Evolutionary conservation across 2,329 filamentous ascomycete species (phyloP), one percentile per base, ranked within the genome.

Genomic region (Beauveria caledonica): DNA sequence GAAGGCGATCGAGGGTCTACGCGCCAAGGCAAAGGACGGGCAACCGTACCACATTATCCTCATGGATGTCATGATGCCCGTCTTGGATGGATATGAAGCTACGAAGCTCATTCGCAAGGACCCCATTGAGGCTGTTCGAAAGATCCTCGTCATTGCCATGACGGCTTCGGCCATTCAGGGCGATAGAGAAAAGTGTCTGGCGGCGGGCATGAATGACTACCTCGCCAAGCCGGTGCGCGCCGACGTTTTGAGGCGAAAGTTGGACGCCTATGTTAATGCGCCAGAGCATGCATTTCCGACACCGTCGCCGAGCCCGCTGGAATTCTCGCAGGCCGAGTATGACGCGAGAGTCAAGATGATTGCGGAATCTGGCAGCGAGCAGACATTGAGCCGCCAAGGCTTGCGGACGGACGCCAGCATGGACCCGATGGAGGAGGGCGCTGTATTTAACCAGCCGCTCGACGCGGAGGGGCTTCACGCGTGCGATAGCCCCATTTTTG

Each of bases 11-110:
- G 89, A 96, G 68, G 92, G 90, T 0, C 76, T 97, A n/a, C 86
- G 88, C 9, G 78, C 83, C 55, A 88, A 87, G 63, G 88, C 88
- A 3, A 79, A 77, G 49, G 87, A 89, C 63, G 87, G 87, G 1
- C 78, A 78, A 9, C 92, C 92, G 0, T 97, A 95, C 74, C 92
- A 97, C 68, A 82, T 97, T 36, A 87, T 96, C 45, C 81, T 97
- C 49, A 97, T 97, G 92, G 92, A 97, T 71, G 91, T 96, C 3
- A 92, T 96, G 74, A 97, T 97, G 92, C 92, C 92, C 0, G 86
- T 95, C 3, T 82, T 96, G 9, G 92, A 97, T 71, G 92, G 92
- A 6, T 96, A 96, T 70, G 89, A 96, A 72, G 92, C 92, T 1
- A 97, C 92, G 0, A 88, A 88, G 65, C 81, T 91, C 61, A 85